Conservation (phyloP, 768 basidiomycete species). For the Rubroboletus pulcherrimus region DNA sequence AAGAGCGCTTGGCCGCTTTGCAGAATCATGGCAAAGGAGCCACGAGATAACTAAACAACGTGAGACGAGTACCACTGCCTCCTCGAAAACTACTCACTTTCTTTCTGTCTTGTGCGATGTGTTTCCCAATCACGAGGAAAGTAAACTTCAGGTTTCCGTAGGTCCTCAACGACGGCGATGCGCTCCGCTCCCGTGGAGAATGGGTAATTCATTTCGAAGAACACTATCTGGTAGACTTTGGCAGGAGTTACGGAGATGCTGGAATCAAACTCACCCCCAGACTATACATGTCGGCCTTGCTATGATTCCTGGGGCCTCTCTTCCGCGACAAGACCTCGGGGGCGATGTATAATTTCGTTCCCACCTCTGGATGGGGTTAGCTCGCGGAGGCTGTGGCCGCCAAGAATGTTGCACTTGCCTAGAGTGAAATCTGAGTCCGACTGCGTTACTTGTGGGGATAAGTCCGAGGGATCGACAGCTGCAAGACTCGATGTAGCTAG, state of each 20-base stretch:
- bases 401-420: slow-evolving; percentile 37
- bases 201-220: slow-evolving; percentile 93
- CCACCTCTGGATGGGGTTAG: slow-evolving; percentile 57
- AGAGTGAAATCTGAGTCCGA: slow-evolving; percentile 72
- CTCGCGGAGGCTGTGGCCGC: neutral
- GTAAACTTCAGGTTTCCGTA: slow-evolving; percentile 66
- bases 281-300: slow-evolving; percentile 93
- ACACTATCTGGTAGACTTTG: slow-evolving; percentile 64
- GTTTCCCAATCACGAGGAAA: slow-evolving; percentile 78
- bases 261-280: slow-evolving; percentile 62
- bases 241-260: neutral
- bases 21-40: slow-evolving; percentile 80
- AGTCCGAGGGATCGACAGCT: slow-evolving; percentile 70
- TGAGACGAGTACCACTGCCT: slow-evolving; percentile 3
- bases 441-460: slow-evolving; percentile 42
- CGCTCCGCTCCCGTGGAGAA: slow-evolving; percentile 84
- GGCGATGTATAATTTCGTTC: slow-evolving; percentile 88
- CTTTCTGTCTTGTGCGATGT: slow-evolving; percentile 55
- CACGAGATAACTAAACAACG: slow-evolving; percentile 62
- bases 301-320: slow-evolving; percentile 68
- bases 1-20: slow-evolving; percentile 72
- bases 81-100: slow-evolving; percentile 49
- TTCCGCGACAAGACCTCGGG: slow-evolving; percentile 76
- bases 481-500: slow-evolving; percentile 81
- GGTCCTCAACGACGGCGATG: slow-evolving; percentile 73